Base-by-base conservation (phyloP, 352 stramenopile genomes). In the Globisporangium carolinianum region DNA sequence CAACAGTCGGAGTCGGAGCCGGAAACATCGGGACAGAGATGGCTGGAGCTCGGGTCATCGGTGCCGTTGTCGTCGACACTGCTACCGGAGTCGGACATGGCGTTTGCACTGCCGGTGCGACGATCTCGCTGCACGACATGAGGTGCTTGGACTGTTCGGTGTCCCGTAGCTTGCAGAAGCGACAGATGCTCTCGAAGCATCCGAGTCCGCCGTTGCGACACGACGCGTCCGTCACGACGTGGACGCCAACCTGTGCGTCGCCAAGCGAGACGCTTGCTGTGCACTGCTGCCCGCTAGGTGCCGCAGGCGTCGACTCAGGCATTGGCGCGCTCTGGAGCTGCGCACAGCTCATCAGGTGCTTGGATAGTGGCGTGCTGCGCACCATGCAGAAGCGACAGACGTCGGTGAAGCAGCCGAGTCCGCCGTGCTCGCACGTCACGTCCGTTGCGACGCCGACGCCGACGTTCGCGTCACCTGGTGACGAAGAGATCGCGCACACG, bases 311-410 rank as follows among this genome's bases (percentile, higher is more conserved):
- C 51, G 35, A 24, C 24, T 35, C 5, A n/a, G 39, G 24, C n/a
- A 12, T 51, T 36, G 41, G 32, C 4, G 37, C 43, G 1, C 9
- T 32, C 4, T 36, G 42, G 17, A 62, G 53, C 49, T 38, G 43
- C 5, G 38, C 32, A 37, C 63, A 69, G 35, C 32, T 47, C 15
- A 58, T 7, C 1, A 71, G 41, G 43, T 71, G 64, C 46, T 54
- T n/a, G 1, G 64, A 67, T 14, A 65, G 52, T 1, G 46, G 41
- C 3, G 64, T 65, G 9, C 49, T 53, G 12, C 48, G 11, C 15
- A 43, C 24, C 49, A 63, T 57, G 50, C 62, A 73, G 42, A 63
- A 68, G 39, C 62, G 62, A 15, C 66, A 73, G 2, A 67, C 51
- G 10, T 59, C 42, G 8, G 60, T 18, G 39, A 65, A 65, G 53